Base-by-base conservation (phyloP, 441 rosid genomes). In the Syzygium syzygioides region DNA sequence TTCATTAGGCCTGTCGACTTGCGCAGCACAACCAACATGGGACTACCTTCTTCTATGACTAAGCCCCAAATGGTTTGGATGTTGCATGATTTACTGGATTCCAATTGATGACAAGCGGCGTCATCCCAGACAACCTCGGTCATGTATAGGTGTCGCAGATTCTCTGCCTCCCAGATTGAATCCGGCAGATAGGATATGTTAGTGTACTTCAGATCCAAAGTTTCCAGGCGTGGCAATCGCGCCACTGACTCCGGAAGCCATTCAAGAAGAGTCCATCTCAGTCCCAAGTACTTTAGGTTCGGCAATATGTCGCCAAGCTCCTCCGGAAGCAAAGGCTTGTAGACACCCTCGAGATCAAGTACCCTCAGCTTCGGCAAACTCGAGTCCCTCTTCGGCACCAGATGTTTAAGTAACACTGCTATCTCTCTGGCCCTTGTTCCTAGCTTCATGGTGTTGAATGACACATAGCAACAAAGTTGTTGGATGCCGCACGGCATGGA, bases 31-130 rank as follows among this genome's bases (percentile, higher is more conserved):
- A 0, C 4, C 0, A 19, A 12, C 84, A 79, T 79, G 52, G 0
- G 25, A 45, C 52, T 76, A 0, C 0, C 7, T 4, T 0, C 9
- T 0, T 2, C 3, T 19, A 9, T 13, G 14, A 6, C 2, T 37
- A 79, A 18, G 25, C 84, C 84, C 52, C 28, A 76, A 28, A 26
- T 28, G 66, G 66, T 59, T 59, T 59, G 66, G 66, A 59, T 59
- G 30, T 28, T 59, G 17, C 8, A 57, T 23, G 60, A 87, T 88
- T 84, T 85, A 55, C 26, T 83, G 41, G 52, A 34, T 53, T 87
- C 85, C 19, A 66, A 90, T 76, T 37, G 41, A 37, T 55, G 62
- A 19, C n/a, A n/a, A n/a, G n/a, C n/a, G n/a, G n/a, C n/a, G n/a
- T n/a, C n/a, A n/a, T n/a, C n/a, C n/a, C n/a, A n/a, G n/a, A n/a